Conservation (phyloP, 208 protist genomes). For the Blechomonas ayalai region DNA sequence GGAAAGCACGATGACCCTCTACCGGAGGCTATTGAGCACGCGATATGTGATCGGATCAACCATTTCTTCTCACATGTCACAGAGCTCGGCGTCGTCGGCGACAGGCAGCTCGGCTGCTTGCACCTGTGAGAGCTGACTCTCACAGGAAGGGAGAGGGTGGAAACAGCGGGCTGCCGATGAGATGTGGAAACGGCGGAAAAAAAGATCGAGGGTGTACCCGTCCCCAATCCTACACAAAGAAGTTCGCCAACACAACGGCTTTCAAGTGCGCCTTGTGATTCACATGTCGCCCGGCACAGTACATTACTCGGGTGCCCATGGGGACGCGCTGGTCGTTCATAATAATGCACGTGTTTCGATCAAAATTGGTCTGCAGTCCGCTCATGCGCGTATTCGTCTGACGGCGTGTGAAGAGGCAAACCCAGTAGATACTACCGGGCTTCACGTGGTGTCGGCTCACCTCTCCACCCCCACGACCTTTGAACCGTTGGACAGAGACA, state of each 20-base stretch:
- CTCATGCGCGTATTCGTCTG: slow-evolving; percentile 85
- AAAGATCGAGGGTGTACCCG: not conserved
- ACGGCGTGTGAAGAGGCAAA: slow-evolving; percentile 80
- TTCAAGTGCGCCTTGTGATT: slow-evolving; percentile 91
- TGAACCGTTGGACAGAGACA: slow-evolving; percentile 87
- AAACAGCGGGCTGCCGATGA: no score
- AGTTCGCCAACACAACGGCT: slow-evolving; percentile 88
- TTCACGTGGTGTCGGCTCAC: slow-evolving; percentile 69
- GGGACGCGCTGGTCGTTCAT: slow-evolving; percentile 90
- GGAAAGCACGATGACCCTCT: no score
- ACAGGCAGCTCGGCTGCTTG: no score
- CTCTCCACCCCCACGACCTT: slow-evolving; percentile 56
- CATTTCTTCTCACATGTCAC: no score
- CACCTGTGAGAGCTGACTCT: no score
- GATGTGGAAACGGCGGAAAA: not conserved
- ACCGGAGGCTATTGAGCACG: no score
- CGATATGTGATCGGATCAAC: no score
- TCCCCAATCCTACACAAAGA: slow-evolving; percentile 89
- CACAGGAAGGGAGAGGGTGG: no score
- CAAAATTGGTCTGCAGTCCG: slow-evolving; percentile 87
- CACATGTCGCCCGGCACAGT: slow-evolving; percentile 87
- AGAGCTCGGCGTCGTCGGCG: no score
- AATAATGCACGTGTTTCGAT: slow-evolving; percentile 88
- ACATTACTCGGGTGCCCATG: slow-evolving; percentile 86
- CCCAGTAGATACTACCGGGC: slow-evolving; percentile 86